Evolutionary conservation across 1,284 basidiomycete genomes (phyloP).

Genomic region (Leccinum idahoense): DNA sequence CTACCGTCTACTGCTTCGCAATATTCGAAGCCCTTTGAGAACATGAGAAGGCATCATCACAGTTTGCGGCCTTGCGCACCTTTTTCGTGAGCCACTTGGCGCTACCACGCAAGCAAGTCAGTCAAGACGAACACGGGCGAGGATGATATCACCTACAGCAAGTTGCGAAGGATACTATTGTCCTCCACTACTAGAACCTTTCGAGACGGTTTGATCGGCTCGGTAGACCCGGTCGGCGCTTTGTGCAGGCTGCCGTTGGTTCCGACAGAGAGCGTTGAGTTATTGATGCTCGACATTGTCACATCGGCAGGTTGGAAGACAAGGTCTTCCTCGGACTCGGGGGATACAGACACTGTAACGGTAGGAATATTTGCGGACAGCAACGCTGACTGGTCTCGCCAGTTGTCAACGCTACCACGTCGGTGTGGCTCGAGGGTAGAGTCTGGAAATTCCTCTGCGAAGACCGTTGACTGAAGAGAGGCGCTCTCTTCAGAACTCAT

Average conservation of each 20-base stretch:
- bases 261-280: constrained; percentile 52
- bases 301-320: constrained; percentile 10
- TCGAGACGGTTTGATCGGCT: constrained; percentile 37
- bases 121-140: not conserved
- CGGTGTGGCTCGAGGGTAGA: constrained; percentile 14
- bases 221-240: constrained; percentile 49
- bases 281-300: constrained; percentile 8
- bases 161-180: constrained; percentile 68
- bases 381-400: constrained; percentile 18
- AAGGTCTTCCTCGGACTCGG: constrained; percentile 23
- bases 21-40: constrained; percentile 65
- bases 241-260: constrained; percentile 56
- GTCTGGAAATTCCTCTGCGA: constrained; percentile 23
- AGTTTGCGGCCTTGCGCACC: constrained; percentile 27
- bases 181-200: constrained; percentile 81
- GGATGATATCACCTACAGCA: constrained; percentile 48
- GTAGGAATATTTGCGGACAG: constrained; percentile 10
- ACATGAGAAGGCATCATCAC: constrained; percentile 8
- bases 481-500: constrained; percentile 24
- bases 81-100: constrained; percentile 79
- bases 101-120: constrained; percentile 37
- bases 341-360: constrained; percentile 15
- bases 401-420: constrained; percentile 23
- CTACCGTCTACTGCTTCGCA: constrained; percentile 79
- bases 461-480: constrained; percentile 29